Evolutionary conservation across 1,284 basidiomycete species (phyloP).

Genomic region (Tilletia setariae): DNA sequence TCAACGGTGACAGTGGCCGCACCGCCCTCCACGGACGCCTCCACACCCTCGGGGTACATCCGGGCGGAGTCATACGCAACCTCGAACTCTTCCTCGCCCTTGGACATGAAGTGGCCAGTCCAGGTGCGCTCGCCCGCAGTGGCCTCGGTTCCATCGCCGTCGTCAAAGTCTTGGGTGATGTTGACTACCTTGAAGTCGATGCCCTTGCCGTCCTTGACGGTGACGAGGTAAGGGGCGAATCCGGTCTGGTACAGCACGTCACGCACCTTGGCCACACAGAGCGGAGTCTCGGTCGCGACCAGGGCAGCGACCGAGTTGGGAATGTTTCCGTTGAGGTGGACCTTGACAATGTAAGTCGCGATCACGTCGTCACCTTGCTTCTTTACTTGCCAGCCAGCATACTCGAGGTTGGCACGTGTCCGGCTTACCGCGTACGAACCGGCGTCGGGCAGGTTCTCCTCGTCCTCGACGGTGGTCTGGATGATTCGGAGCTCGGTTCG

Average conservation of each 20-base stretch:
- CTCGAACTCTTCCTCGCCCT: slow-evolving; percentile 30
- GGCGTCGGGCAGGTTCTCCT: slow-evolving; percentile 41
- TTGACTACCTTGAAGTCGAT: slow-evolving; percentile 24
- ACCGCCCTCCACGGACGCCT: slow-evolving; percentile 35
- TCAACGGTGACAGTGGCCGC: slow-evolving; percentile 18
- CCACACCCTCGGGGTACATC: slow-evolving; percentile 34
- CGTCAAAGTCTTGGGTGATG: slow-evolving; percentile 35
- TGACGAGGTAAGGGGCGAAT: slow-evolving; percentile 37
- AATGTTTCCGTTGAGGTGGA: slow-evolving; percentile 43
- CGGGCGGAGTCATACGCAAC: slow-evolving; percentile 37
- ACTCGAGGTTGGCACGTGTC: slow-evolving; percentile 43
- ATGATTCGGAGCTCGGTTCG: slow-evolving; percentile 32
- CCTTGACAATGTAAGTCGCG: slow-evolving; percentile 46
- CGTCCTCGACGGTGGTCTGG: slow-evolving; percentile 39
- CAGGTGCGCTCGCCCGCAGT: slow-evolving; percentile 34
- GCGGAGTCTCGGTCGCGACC: slow-evolving; percentile 45
- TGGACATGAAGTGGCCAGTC: slow-evolving; percentile 36
- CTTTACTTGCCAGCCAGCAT: slow-evolving; percentile 37
- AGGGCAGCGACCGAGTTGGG: slow-evolving; percentile 40
- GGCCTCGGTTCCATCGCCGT: slow-evolving; percentile 38
- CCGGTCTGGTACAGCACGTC: slow-evolving; percentile 40
- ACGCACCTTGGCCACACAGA: slow-evolving; percentile 44
- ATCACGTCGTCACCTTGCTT: slow-evolving; percentile 38
- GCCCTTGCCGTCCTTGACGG: slow-evolving; percentile 22
- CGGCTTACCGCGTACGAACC: slow-evolving; percentile 41